These are phyloP conservation scores for Triangularia setosa DNA, from an alignment of 2,329 filamentous ascomycete genomes.

Conservation along the genomic window DNA sequence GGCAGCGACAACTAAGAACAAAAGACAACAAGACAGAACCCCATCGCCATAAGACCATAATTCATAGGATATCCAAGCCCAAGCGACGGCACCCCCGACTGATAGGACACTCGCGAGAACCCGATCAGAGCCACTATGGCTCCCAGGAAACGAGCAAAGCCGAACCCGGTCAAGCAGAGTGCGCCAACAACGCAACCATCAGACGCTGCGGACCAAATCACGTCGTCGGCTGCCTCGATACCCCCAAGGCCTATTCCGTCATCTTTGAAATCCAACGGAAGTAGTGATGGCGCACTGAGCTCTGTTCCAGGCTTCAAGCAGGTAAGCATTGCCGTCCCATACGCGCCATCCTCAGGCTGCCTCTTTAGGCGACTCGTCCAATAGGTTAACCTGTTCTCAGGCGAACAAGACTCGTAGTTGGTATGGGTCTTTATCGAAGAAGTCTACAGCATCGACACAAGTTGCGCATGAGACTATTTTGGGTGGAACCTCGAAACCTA, in stretches of 20 bases:
- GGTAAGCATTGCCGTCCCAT: constrained; percentile 11
- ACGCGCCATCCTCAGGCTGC: background rate
- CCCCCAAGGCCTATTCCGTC: background rate
- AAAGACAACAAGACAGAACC: background rate
- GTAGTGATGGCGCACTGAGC: constrained; percentile 4
- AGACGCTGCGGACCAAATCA: constrained; percentile 3
- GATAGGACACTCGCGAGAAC: background rate
- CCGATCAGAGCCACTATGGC: constrained; percentile 31
- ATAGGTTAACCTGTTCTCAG: constrained; percentile 32
- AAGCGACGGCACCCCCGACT: background rate
- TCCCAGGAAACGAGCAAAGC: constrained; percentile 40
- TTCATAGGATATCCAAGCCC: background rate
- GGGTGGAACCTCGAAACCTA: constrained; percentile 49
- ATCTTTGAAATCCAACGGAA: constrained; percentile 2
- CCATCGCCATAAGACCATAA: background rate
- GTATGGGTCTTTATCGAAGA: constrained; percentile 62
- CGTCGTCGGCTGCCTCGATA: constrained; percentile 7
- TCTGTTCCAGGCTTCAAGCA: constrained; percentile 16
- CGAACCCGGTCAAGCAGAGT: constrained; percentile 30
- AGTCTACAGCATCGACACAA: constrained; percentile 56
- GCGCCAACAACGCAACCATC: constrained; percentile 19
- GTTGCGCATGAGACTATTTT: constrained; percentile 59
- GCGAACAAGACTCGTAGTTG: constrained; percentile 54
- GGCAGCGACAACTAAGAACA: background rate
- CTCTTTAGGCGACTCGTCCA: background rate